These are phyloP conservation scores for Sarocladium oryzae DNA, from an alignment of 2,329 filamentous ascomycete species.

Conservation along the genomic window DNA sequence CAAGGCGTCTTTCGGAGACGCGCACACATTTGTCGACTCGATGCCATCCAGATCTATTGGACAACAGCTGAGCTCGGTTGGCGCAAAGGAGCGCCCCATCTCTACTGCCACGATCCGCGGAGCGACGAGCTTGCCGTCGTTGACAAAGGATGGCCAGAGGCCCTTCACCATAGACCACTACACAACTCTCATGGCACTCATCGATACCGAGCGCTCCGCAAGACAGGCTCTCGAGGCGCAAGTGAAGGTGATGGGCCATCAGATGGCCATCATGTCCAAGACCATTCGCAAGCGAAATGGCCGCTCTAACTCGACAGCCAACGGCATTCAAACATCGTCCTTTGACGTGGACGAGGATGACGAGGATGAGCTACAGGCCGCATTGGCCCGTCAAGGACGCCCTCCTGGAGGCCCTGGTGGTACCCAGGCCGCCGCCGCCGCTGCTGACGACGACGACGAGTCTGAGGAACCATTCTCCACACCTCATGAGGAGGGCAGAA, in stretches of 20 bases:
- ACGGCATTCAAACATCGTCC: conserved; percentile 25
- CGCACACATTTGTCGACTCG: conserved; percentile 38
- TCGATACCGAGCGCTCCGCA: conserved; percentile 51
- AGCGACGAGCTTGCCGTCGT: conserved; percentile 35
- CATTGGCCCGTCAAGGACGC: conserved; percentile 7
- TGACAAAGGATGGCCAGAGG: conserved; percentile 26
- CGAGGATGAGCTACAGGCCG: conserved; percentile 19
- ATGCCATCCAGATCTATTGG: conserved; percentile 21
- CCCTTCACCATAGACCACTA: conserved; percentile 40
- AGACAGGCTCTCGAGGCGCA: conserved; percentile 50
- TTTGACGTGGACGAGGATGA: conserved; percentile 38
- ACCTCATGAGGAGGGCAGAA: conserved; percentile 39
- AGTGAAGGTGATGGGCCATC: conserved; percentile 45
- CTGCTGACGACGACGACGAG: conserved; percentile 10
- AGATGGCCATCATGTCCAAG: conserved; percentile 41
- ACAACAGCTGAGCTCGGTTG: background rate
- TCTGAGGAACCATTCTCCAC: conserved; percentile 40
- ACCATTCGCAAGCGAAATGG: conserved; percentile 14
- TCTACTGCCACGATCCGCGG: conserved; percentile 44
- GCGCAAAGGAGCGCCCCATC: conserved; percentile 27
- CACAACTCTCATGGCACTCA: conserved; percentile 41
- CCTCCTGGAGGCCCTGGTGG: conserved; percentile 14
- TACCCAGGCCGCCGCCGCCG: conserved; percentile 17
- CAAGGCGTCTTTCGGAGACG: conserved; percentile 39
- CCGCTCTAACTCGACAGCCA: conserved; percentile 2